Conservation (phyloP, 2,329 filamentous ascomycete species). For the Tolypocladium endophyticum region DNA sequence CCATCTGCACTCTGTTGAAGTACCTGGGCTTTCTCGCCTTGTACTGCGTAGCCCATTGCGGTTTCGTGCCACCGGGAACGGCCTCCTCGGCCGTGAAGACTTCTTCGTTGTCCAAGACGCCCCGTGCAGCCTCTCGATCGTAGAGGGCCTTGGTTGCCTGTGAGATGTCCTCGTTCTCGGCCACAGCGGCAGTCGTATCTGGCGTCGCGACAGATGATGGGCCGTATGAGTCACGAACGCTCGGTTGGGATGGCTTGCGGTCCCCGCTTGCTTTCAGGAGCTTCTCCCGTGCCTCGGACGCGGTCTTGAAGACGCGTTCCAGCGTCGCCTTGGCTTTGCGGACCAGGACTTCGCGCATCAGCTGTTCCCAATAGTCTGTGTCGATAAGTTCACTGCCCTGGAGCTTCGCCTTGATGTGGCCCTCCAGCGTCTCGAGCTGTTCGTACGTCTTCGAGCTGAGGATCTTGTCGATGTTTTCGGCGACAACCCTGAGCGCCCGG, state of each 20-base stretch:
- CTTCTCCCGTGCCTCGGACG: slow-evolving; percentile 59
- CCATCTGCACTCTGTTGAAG: slow-evolving; percentile 98
- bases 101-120: slow-evolving; percentile 88
- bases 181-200: not conserved
- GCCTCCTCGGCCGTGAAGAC: slow-evolving; percentile 87
- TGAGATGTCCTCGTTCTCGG: slow-evolving; percentile 67
- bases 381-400: slow-evolving; percentile 86
- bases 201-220: slow-evolving; percentile 2
- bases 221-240: not conserved
- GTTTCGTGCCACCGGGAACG: slow-evolving; percentile 47
- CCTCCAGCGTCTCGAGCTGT: slow-evolving; percentile 78
- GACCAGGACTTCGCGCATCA: slow-evolving; percentile 71
- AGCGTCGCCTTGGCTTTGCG: slow-evolving; percentile 90
- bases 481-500: slow-evolving; percentile 70
- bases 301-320: slow-evolving; percentile 64
- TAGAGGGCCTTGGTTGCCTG: slow-evolving; percentile 82
- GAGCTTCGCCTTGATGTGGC: slow-evolving; percentile 77
- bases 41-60: slow-evolving; percentile 76
- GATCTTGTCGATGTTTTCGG: slow-evolving; percentile 79
- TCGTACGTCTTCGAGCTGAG: slow-evolving; percentile 75
- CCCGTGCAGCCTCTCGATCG: slow-evolving; percentile 84
- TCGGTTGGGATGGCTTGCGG: not conserved
- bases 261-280: slow-evolving; percentile 48
- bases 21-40: slow-evolving; percentile 86
- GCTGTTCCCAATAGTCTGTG: slow-evolving; percentile 93